Conservation (phyloP, 148 eudicot species). For the Camellia japonica region DNA sequence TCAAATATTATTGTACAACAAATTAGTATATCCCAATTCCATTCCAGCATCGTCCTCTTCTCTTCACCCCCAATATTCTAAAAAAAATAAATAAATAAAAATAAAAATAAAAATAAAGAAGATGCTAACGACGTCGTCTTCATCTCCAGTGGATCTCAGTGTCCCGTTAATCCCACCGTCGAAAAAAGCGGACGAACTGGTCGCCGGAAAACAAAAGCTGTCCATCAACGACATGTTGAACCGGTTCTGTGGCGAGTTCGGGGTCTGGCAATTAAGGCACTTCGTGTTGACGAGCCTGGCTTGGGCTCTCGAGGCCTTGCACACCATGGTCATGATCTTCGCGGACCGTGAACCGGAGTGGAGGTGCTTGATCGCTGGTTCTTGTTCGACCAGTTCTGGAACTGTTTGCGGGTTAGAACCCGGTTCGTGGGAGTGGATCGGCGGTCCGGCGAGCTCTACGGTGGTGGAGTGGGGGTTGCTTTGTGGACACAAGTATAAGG, state of each 20-base stretch:
- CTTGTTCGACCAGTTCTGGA: constrained; percentile 17
- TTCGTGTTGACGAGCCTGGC: constrained; percentile 73
- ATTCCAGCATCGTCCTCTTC: no score
- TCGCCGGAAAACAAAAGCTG: constrained; percentile 28
- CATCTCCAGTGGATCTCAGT: background rate
- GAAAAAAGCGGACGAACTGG: background rate
- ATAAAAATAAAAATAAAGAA: no score
- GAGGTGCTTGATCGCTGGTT: constrained; percentile 36
- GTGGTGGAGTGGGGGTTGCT: constrained; percentile 75
- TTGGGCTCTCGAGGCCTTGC: constrained; percentile 94
- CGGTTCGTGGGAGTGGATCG: constrained; percentile 77
- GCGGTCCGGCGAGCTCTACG: constrained; percentile 45
- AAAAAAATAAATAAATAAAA: no score
- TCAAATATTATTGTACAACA: no score
- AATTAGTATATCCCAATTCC: no score
- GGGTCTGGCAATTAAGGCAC: constrained; percentile 74
- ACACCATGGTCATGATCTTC: constrained; percentile 92
- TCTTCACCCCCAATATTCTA: no score
- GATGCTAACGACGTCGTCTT: background rate
- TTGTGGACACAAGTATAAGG: constrained; percentile 71
- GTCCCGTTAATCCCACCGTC: constrained; percentile 15
- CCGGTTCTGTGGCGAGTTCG: constrained; percentile 80
- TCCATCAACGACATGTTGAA: constrained; percentile 71
- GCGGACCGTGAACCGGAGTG: constrained; percentile 83
- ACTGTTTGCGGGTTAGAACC: constrained; percentile 44